Evolutionary conservation across 164 flowering plant species (phyloP).

Genomic region (Vitis rupestris): DNA sequence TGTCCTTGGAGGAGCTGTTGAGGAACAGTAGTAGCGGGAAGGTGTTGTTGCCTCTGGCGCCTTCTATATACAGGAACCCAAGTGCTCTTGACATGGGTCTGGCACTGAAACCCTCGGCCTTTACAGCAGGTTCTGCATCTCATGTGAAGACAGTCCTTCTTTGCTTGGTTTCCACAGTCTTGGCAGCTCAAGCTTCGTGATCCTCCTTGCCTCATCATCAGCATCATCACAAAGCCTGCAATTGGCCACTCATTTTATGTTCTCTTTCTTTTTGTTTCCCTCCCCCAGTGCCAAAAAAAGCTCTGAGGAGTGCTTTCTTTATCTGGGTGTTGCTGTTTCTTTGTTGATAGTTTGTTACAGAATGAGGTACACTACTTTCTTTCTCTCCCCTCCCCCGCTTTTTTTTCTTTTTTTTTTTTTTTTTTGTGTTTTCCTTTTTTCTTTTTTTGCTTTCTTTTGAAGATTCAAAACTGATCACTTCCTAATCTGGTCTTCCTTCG

Average conservation of each 20-base stretch:
- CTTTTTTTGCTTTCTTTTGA: no score
- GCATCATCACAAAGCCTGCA: neutral
- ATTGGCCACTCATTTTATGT: neutral
- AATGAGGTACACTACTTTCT: no score
- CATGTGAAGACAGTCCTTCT: conserved; percentile 37
- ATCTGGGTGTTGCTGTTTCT: no score
- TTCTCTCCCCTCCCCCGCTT: no score
- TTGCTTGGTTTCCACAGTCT: conserved; percentile 56
- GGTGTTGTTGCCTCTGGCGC: conserved; percentile 19
- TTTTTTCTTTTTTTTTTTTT: no score
- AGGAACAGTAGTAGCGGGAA: conserved; percentile 1
- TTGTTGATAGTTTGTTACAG: no score
- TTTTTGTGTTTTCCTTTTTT: no score
- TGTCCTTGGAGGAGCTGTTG: conserved; percentile 16
- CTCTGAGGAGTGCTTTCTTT: no score
- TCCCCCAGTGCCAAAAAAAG: no score
- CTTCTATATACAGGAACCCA: conserved; percentile 41
- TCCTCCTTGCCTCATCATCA: conserved; percentile 2
- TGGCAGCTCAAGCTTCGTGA: conserved; percentile 23
- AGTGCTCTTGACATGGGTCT: conserved; percentile 49
- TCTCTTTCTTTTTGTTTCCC: neutral
- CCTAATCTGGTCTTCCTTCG: no score
- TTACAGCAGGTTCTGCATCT: conserved; percentile 53
- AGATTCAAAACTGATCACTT: no score
- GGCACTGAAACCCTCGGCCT: conserved; percentile 39